Conservation (phyloP, 495 filamentous ascomycete species). For the Neurospora tetraspora region DNA sequence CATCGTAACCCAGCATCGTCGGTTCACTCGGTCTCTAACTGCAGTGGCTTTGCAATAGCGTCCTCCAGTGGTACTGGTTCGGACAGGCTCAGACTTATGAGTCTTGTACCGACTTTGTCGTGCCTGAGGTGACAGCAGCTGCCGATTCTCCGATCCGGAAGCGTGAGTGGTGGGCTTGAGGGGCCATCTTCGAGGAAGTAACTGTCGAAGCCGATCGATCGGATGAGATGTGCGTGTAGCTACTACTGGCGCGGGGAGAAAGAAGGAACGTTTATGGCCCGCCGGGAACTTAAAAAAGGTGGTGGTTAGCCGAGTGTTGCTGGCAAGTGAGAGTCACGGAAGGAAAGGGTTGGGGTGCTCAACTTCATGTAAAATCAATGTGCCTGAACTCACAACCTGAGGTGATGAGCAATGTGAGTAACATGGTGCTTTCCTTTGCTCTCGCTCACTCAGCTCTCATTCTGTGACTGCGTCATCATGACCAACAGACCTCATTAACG, state of each 20-base stretch:
- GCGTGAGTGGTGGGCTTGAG: neutral
- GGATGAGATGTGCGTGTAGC: neutral
- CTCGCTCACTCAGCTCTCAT: too few species aligned
- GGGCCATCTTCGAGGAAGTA: neutral
- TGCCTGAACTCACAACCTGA: too few species aligned
- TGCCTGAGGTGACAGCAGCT: conserved; percentile 13
- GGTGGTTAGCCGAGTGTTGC: neutral
- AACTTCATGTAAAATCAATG: too few species aligned
- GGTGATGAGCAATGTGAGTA: too few species aligned
- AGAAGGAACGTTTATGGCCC: neutral
- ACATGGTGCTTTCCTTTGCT: too few species aligned
- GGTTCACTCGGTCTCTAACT: neutral
- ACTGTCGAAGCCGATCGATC: neutral
- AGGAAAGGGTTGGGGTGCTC: too few species aligned
- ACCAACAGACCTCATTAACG: too few species aligned
- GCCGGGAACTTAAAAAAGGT: neutral
- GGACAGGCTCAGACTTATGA: conserved; percentile 64
- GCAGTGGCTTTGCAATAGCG: conserved; percentile 1
- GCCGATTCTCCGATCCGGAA: neutral
- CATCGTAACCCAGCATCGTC: too few species aligned
- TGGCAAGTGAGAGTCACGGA: too few species aligned
- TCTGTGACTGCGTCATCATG: too few species aligned
- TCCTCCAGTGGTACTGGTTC: conserved; percentile 61
- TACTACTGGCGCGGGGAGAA: neutral
- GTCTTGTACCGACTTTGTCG: conserved; percentile 60